Conservation (phyloP, 805 yeast genomes). For the Nematodospora valgi region DNA sequence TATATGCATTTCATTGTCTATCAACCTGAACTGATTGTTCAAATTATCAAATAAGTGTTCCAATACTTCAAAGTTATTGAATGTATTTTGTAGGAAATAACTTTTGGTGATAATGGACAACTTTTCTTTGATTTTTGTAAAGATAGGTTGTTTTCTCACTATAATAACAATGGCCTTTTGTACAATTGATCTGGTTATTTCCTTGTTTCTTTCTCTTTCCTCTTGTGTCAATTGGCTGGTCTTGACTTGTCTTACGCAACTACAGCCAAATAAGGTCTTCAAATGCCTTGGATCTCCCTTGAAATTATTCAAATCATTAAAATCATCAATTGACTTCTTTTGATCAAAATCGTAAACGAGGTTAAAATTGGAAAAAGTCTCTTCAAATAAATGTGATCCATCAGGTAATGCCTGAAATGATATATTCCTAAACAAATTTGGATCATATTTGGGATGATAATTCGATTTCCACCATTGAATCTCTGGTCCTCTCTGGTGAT, state of each 20-base stretch:
- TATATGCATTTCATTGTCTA: constrained; percentile 3
- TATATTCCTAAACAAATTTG: constrained; percentile 70
- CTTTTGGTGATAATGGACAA: constrained; percentile 84
- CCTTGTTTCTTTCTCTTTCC: constrained; percentile 48
- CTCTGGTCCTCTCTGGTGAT: constrained; percentile 90
- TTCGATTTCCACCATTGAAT: constrained; percentile 80
- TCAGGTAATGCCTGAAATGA: constrained; percentile 97
- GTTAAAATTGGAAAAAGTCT: constrained; percentile 89
- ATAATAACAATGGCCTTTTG: constrained; percentile 90
- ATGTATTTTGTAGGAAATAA: constrained; percentile 77
- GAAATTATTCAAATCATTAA: constrained; percentile 30
- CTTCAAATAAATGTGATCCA: constrained; percentile 91
- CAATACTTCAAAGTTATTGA: constrained; percentile 65
- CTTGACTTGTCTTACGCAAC: constrained; percentile 83
- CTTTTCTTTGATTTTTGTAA: constrained; percentile 85
- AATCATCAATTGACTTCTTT: constrained; percentile 43
- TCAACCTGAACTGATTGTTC: constrained; percentile 28
- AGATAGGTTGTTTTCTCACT: constrained; percentile 75
- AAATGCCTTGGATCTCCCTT: constrained; percentile 38
- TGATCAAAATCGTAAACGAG: constrained; percentile 62
- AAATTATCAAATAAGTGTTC: constrained; percentile 69
- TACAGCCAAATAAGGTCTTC: constrained; percentile 86
- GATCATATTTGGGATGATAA: constrained; percentile 29
- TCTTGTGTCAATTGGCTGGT: constrained; percentile 51
- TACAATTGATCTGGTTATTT: constrained; percentile 79